phyloP scores from a whole-genome alignment of 257 asterid species.

The Solanum appendiculatum region DNA sequence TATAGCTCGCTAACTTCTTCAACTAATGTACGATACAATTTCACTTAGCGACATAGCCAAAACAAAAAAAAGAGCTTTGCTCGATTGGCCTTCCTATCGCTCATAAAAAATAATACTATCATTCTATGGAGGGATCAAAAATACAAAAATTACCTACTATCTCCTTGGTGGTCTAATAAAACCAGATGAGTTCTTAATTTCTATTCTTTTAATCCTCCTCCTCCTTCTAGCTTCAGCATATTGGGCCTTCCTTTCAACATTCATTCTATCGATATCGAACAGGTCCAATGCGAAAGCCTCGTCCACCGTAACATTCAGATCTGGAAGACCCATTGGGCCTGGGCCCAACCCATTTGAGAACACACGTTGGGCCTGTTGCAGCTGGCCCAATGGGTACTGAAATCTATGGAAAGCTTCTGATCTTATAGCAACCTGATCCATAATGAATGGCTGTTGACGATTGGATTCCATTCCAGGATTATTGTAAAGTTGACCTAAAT shows the following conservation, averaged over 20 bases:
- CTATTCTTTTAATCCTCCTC: conserved; percentile 35
- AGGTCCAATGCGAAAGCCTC: conserved; percentile 9
- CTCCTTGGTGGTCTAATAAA: background rate
- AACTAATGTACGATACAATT: background rate
- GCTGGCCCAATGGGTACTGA: conserved; percentile 1
- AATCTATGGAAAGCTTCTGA: background rate
- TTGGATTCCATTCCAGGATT: background rate
- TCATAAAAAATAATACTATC: background rate
- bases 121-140: background rate
- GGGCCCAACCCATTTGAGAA: conserved; percentile 14
- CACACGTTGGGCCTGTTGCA: conserved; percentile 3
- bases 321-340: conserved; percentile 34
- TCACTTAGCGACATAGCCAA: background rate
- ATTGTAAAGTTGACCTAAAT: background rate
- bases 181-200: conserved; percentile 13
- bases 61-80: background rate
- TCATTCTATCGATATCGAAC: conserved; percentile 11
- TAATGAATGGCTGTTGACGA: conserved; percentile 13
- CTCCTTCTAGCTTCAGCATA: conserved; percentile 54
- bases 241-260: conserved; percentile 24
- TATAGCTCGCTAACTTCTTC: background rate
- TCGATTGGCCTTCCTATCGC: background rate
- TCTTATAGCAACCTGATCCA: conserved; percentile 17
- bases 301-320: conserved; percentile 20
- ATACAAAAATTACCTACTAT: background rate